Evolutionary conservation across 176 grass and related monocot genomes (phyloP), one percentile per base, ranked within the genome.

Genomic region (Carex pumila): DNA sequence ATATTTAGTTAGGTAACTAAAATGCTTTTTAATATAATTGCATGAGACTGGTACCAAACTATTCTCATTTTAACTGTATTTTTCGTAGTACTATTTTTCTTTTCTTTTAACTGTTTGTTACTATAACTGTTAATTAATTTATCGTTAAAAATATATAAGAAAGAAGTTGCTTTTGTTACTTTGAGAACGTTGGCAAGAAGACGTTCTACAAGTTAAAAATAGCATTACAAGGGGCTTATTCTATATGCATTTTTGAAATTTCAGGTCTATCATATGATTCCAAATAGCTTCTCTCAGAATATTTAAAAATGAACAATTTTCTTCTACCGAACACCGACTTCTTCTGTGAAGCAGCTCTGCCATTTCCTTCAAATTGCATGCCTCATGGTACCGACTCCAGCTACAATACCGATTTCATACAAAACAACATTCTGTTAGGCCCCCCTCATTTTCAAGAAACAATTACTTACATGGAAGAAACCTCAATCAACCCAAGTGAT

Each of bases 301-400:
- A 83, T 18, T 32, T 79, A 89, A 81, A 49, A 66, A 90, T 91
- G 79, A 81, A 86, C 82, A 32, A 74, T 81, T 60, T 72, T 61
- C 83, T 79, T 83, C 52, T 91, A 85, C 72, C 41, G 21, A 88
- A 45, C 57, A 67, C 75, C 66, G 79, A 65, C 69, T 59, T 91
- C 72, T 52, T 84, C 85, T 31, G 63, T 56, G 75, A 67, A 83
- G 43, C 43, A 8, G 89, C 89, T 57, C 37, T 84, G 45, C 72
- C 85, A 32, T 87, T 85, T 25, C 90, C 91, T 76, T 85, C 84
- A 49, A 58, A 62, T 17, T 76, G 72, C 76, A 54, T 88, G 64
- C 55, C 84, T 11, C 90, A 85, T n/a, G 72, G 60, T 56, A 86
- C 8, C 13, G 60, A 65, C 77, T 73, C 72, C 81, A 83, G 60